Conservation (phyloP, 805 yeast species). For the Grigorovia yakushimaensis region DNA sequence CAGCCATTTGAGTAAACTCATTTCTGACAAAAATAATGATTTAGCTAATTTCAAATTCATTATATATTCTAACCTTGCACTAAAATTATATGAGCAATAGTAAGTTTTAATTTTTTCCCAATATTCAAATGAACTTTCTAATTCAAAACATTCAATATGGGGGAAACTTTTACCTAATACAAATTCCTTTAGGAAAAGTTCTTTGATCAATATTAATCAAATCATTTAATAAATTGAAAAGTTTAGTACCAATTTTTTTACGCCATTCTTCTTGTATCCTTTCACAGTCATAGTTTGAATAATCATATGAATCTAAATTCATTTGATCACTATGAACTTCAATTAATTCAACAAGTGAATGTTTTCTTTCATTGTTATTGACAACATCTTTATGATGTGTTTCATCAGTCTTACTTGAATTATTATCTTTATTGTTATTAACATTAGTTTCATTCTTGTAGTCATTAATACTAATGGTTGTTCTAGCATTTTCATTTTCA, state of each 20-base stretch:
- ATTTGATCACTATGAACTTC: not conserved
- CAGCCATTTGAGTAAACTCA: not conserved
- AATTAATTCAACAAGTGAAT: not conserved
- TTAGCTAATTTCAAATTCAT: not conserved
- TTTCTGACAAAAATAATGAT: not conserved
- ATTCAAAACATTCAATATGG: not conserved
- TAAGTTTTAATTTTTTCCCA: not conserved
- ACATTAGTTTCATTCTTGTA: not conserved
- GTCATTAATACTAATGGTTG: not conserved
- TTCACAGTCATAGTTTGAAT: not conserved
- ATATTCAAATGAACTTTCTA: not conserved
- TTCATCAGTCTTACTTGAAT: not conserved
- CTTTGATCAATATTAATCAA: not conserved
- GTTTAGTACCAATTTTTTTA: not conserved
- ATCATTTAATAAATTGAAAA: not conserved
- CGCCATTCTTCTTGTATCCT: not conserved
- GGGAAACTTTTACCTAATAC: not conserved
- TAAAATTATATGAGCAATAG: not conserved
- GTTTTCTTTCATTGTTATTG: not conserved
- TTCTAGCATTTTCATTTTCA: not conserved
- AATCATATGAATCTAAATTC: not conserved
- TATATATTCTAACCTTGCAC: not conserved
- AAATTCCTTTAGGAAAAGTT: not conserved
- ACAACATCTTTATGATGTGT: not conserved
- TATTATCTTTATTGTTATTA: not conserved